Percentiles rank a stretch among this genome's conserved stretches.
These are phyloP conservation scores for Drosera capensis DNA, from an alignment of 148 eudicot genomes.

Conservation along the genomic window DNA sequence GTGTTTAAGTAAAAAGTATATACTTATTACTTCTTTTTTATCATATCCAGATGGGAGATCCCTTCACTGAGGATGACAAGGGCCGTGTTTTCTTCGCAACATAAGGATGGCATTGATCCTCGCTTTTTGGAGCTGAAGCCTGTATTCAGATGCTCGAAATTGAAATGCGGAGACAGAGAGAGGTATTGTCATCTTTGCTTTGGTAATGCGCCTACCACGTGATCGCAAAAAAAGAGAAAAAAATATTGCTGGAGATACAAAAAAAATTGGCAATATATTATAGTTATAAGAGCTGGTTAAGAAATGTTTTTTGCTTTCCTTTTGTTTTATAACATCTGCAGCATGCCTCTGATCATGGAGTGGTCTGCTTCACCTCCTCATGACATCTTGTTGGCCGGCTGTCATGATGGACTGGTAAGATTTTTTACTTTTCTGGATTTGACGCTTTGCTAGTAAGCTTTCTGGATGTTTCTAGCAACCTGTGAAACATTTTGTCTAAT, in stretches of 20 bases:
- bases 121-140: conserved; percentile 74
- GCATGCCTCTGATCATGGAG: conserved; percentile 83
- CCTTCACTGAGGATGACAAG: conserved; percentile 57
- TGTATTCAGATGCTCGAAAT: conserved; percentile 60
- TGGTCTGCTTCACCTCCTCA: conserved; percentile 86
- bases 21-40: no score
- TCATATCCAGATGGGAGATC: conserved; percentile 73
- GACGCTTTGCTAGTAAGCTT: no score
- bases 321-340: conserved; percentile 20
- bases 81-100: conserved; percentile 33
- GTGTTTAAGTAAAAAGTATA: no score
- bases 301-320: no score
- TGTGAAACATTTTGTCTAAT: no score
- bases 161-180: conserved; percentile 50
- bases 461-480: neutral
- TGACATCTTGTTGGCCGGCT: conserved; percentile 74
- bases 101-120: conserved; percentile 49
- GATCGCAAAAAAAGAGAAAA: no score
- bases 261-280: no score
- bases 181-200: conserved; percentile 33
- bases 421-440: neutral
- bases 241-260: no score
- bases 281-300: no score
- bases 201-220: neutral
- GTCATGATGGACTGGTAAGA: conserved; percentile 94